phyloP scores from a whole-genome alignment of 1,284 basidiomycete genomes.

The Cystobasidium sp. region DNA sequence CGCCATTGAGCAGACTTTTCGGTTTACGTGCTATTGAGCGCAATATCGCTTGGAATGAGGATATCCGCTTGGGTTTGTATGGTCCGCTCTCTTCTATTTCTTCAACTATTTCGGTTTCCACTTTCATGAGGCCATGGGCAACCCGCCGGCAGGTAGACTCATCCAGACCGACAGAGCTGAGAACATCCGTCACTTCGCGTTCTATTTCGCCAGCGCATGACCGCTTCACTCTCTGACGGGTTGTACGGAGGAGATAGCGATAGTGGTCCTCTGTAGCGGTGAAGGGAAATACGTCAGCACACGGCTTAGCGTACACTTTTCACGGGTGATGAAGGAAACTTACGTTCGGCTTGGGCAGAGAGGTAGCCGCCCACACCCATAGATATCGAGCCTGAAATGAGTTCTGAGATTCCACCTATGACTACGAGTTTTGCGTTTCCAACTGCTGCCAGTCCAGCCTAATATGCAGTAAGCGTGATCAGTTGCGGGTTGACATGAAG shows the following conservation, averaged over 20 bases:
- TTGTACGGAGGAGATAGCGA: conserved; percentile 70
- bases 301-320: neutral
- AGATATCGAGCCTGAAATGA: conserved; percentile 88
- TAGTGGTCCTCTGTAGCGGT: conserved; percentile 59
- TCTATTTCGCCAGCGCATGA: conserved; percentile 94
- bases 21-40: conserved; percentile 50
- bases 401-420: conserved; percentile 55
- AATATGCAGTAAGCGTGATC: neutral
- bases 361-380: conserved; percentile 99
- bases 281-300: neutral
- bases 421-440: conserved; percentile 83
- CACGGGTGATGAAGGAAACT: conserved; percentile 62
- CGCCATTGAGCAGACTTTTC: conserved; percentile 43
- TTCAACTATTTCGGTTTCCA: conserved; percentile 54
- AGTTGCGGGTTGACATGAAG: neutral
- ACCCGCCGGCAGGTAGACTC: conserved; percentile 78
- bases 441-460: conserved; percentile 80
- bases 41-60: conserved; percentile 47
- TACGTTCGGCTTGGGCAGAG: conserved; percentile 91
- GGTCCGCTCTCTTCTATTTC: conserved; percentile 48
- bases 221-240: conserved; percentile 72
- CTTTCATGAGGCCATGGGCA: conserved; percentile 71
- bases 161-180: conserved; percentile 86
- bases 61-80: conserved; percentile 24
- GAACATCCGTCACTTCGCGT: conserved; percentile 84